These are phyloP conservation scores for Macrotyloma uniflorum DNA, from an alignment of 306 rosid genomes.

Conservation along the genomic window DNA sequence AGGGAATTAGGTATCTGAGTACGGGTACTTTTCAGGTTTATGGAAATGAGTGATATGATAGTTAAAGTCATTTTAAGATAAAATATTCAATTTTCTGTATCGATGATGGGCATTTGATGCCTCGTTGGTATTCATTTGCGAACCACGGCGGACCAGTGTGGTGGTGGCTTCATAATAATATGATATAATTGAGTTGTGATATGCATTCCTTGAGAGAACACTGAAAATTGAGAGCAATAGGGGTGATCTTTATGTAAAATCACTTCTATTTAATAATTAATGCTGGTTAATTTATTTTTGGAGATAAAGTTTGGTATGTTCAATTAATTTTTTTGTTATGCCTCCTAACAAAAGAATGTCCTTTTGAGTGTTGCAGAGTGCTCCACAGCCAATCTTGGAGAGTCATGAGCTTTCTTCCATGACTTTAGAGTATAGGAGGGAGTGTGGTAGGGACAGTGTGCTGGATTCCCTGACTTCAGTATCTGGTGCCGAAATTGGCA, in stretches of 20 bases:
- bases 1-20: background rate
- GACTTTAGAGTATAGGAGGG: conserved; percentile 96
- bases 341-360: conserved; percentile 2
- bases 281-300: conserved; percentile 14
- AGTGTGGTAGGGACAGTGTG: conserved; percentile 96
- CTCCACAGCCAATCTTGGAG: conserved; percentile 90
- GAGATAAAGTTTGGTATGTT: background rate
- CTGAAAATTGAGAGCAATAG: background rate
- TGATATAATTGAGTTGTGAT: background rate
- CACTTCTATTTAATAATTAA: background rate
- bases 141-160: background rate
- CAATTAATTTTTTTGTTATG: conserved; percentile 3
- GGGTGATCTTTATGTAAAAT: background rate
- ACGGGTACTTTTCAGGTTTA: conserved; percentile 2
- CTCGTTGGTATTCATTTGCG: conserved; percentile 5
- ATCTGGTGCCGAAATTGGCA: conserved; percentile 56
- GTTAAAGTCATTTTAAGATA: conserved; percentile 23
- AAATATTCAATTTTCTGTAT: background rate
- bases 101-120: conserved; percentile 5
- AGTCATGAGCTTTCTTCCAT: conserved; percentile 80
- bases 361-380: conserved; percentile 72
- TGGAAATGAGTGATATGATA: background rate
- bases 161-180: conserved; percentile 20
- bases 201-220: background rate
- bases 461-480: conserved; percentile 81